Conservation (phyloP, 345 rosid species). For the Arabis hirsuta region DNA sequence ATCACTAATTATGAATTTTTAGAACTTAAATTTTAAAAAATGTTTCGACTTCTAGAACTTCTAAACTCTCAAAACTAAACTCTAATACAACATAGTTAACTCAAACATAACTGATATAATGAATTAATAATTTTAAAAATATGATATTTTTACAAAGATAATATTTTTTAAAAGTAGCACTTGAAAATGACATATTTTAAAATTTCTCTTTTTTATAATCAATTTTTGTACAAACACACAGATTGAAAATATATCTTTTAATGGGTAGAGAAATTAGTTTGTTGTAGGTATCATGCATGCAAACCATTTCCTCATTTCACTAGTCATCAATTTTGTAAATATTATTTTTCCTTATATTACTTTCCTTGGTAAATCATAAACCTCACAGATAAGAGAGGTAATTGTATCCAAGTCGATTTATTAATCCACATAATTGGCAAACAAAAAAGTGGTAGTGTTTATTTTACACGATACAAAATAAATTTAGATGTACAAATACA, state of each 20-base stretch:
- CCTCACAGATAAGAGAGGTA: background rate
- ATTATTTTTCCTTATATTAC: background rate
- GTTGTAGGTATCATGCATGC: conserved; percentile 36
- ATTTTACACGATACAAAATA: background rate
- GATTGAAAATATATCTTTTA: background rate
- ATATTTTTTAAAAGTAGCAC: too few relatives aligned
- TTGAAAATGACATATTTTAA: too few relatives aligned
- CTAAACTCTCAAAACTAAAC: too few relatives aligned
- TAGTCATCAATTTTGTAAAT: conserved; percentile 4
- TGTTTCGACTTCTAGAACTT: too few relatives aligned
- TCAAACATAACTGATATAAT: too few relatives aligned
- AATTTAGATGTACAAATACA: conserved; percentile 25
- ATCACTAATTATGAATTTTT: too few relatives aligned
- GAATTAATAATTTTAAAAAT: too few relatives aligned
- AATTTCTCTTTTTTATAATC: conserved; percentile 1
- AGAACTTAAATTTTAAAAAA: too few relatives aligned
- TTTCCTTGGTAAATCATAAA: background rate
- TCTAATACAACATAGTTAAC: too few relatives aligned
- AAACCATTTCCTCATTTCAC: conserved; percentile 24
- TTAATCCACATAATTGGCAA: background rate
- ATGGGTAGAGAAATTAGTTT: conserved; percentile 24
- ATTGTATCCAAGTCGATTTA: background rate
- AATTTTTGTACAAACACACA: background rate
- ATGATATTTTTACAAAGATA: too few relatives aligned
- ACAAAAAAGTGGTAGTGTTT: background rate